Conservation (phyloP, 1,139 yeast species). For the Saccharomycopsis hybrid region DNA sequence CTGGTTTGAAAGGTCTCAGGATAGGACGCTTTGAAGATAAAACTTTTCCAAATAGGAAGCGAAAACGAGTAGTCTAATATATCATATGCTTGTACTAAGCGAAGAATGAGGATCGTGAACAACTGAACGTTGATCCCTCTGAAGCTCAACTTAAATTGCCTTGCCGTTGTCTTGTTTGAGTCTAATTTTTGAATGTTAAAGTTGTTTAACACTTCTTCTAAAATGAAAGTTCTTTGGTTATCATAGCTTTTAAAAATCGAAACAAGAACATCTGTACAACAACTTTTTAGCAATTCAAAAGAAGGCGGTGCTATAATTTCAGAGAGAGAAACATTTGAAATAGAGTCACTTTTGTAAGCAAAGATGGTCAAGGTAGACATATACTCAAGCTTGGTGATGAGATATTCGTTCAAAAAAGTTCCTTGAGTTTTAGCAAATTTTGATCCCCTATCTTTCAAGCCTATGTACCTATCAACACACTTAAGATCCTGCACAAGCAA, state of each 20-base stretch:
- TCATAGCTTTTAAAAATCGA: constrained; percentile 40
- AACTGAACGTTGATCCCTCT: constrained; percentile 45
- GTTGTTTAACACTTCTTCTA: constrained; percentile 52
- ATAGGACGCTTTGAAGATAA: constrained; percentile 14
- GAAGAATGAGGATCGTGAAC: constrained; percentile 39
- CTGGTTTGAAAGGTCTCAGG: constrained; percentile 14
- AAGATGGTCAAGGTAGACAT: constrained; percentile 37
- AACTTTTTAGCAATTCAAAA: constrained; percentile 24
- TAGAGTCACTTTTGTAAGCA: constrained; percentile 24
- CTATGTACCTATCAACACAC: constrained; percentile 21
- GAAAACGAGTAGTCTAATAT: constrained; percentile 24
- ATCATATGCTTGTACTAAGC: constrained; percentile 40
- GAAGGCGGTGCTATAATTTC: background rate
- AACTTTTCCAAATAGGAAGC: constrained; percentile 15
- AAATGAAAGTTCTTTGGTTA: constrained; percentile 51
- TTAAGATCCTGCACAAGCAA: constrained; percentile 23
- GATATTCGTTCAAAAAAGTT: constrained; percentile 35
- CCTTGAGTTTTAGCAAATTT: background rate
- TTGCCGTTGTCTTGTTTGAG: constrained; percentile 35
- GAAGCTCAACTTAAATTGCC: constrained; percentile 35
- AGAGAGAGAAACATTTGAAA: constrained; percentile 22
- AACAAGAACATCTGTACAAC: constrained; percentile 35
- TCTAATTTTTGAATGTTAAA: constrained; percentile 39
- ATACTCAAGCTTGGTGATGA: constrained; percentile 47
- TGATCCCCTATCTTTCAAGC: constrained; percentile 2